phyloP scores from a whole-genome alignment of 208 protist species.

The Acanthamoeba divionensis region DNA sequence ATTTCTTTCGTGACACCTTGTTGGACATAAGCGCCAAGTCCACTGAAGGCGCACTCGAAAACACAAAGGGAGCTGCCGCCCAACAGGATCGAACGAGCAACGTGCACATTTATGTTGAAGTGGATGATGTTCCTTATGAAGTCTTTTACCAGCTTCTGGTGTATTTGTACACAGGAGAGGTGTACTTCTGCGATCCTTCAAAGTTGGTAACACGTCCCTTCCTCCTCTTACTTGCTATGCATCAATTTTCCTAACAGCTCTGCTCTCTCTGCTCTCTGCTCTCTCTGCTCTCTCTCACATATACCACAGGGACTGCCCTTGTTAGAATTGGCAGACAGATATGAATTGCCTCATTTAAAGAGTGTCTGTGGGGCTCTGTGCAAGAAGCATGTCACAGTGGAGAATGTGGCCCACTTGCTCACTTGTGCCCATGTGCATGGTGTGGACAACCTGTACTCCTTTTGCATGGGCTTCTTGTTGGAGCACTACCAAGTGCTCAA shows the following conservation, averaged over 20 bases:
- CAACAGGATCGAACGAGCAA: background rate
- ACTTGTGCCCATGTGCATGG: background rate
- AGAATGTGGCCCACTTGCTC: conserved; percentile 23
- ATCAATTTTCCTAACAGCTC: background rate
- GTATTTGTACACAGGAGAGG: conserved; percentile 47
- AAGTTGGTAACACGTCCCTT: background rate
- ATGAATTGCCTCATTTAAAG: background rate
- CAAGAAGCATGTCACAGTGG: background rate
- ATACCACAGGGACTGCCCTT: too few species aligned
- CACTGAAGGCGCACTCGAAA: background rate
- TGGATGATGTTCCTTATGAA: background rate
- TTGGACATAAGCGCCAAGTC: background rate
- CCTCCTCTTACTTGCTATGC: background rate
- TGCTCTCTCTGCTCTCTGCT: background rate
- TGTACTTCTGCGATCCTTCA: background rate
- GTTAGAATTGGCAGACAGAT: conserved; percentile 16
- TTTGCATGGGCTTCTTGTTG: conserved; percentile 29
- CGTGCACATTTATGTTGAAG: background rate
- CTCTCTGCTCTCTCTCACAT: too few species aligned
- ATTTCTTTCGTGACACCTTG: background rate
- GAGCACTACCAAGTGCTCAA: conserved; percentile 28
- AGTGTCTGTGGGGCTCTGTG: background rate
- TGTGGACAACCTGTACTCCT: conserved; percentile 30
- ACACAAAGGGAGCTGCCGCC: background rate
- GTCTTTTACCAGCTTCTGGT: conserved; percentile 34